Evolutionary conservation across 306 rosid species (phyloP).

Genomic region (Lithocarpus polystachyus): DNA sequence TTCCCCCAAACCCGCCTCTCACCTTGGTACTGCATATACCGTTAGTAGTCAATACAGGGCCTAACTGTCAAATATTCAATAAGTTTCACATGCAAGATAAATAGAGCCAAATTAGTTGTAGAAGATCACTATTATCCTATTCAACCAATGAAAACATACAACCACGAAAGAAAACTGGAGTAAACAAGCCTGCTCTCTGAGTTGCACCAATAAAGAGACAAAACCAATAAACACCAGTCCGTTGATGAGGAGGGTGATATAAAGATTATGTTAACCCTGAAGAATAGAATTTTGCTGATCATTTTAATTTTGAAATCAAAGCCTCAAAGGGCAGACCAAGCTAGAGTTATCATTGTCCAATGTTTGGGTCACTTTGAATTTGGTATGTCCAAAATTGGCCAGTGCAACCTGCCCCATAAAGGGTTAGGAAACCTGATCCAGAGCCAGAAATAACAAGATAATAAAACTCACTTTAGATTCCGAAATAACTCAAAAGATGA

Average conservation of each 20-base stretch:
- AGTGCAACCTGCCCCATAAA: neutral
- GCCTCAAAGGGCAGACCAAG: neutral
- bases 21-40: slow-evolving; percentile 51
- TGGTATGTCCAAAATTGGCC: neutral
- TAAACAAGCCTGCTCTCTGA: neutral
- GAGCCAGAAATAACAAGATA: neutral
- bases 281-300: neutral
- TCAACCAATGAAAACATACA: neutral
- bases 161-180: neutral
- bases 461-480: neutral
- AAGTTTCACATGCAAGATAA: neutral
- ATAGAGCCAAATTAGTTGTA: neutral
- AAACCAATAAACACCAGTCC: neutral
- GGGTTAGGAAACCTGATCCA: neutral
- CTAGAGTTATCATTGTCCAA: neutral
- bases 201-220: neutral
- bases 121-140: neutral
- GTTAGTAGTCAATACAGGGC: slow-evolving; percentile 4
- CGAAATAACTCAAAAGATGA: neutral
- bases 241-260: neutral
- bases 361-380: neutral
- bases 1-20: slow-evolving; percentile 95
- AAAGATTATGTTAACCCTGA: neutral
- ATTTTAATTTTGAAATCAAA: neutral
- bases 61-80: neutral